Conservation (phyloP, 2,329 filamentous ascomycete genomes). For the Claviceps paspali region DNA sequence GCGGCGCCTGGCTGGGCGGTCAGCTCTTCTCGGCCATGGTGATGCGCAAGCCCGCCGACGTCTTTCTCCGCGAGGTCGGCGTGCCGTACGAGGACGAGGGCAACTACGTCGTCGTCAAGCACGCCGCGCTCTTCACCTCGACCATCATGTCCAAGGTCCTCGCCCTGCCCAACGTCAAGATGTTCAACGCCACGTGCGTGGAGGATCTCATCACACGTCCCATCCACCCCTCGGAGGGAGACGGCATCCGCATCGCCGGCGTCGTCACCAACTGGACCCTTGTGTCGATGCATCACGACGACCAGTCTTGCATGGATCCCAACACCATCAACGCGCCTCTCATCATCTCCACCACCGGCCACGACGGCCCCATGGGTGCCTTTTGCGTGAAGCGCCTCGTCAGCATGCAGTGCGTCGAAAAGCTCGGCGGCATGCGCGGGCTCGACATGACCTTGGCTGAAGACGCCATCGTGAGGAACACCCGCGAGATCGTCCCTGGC, state of each 20-base stretch:
- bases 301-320: conserved; percentile 92
- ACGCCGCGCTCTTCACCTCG: conserved; percentile 82
- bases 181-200: conserved; percentile 88
- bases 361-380: conserved; percentile 81
- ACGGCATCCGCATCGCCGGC: conserved; percentile 57
- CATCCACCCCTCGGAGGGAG: conserved; percentile 51
- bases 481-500: conserved; percentile 73
- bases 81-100: conserved; percentile 81
- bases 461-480: conserved; percentile 86
- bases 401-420: conserved; percentile 69
- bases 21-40: conserved; percentile 94
- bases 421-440: conserved; percentile 82
- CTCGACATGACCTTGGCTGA: conserved; percentile 86
- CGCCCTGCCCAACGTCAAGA: conserved; percentile 77
- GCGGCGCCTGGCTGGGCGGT: conserved; percentile 83
- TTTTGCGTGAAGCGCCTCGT: conserved; percentile 86
- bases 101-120: conserved; percentile 82
- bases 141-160: conserved; percentile 76
- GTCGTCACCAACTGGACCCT: conserved; percentile 96
- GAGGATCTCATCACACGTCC: conserved; percentile 88
- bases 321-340: conserved; percentile 92
- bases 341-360: conserved; percentile 78
- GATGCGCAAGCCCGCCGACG: conserved; percentile 82
- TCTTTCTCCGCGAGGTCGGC: conserved; percentile 66
- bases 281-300: conserved; percentile 73